Evolutionary conservation across 768 basidiomycete species (phyloP).

Genomic region (Boletus fagicola): DNA sequence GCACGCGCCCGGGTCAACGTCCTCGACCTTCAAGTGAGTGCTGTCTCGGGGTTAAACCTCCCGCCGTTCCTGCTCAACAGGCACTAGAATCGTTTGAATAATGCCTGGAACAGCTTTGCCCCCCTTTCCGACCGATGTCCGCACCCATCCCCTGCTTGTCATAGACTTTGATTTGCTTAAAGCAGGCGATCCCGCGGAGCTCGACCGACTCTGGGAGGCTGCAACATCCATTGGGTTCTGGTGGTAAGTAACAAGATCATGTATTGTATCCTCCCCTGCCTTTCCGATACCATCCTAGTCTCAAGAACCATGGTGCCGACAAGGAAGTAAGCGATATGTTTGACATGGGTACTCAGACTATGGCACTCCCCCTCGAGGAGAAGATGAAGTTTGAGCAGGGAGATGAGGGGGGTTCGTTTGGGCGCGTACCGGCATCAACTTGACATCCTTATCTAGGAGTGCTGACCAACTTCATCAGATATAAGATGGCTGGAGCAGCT

Average conservation of each 20-base stretch:
- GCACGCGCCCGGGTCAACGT: no score
- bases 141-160: conserved; percentile 44
- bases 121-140: conserved; percentile 45
- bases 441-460: neutral
- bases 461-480: conserved; percentile 29
- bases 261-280: neutral
- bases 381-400: conserved; percentile 45
- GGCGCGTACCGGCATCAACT: conserved; percentile 18
- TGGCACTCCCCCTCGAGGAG: conserved; percentile 41
- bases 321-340: conserved; percentile 40
- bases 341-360: conserved; percentile 40
- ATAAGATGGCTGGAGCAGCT: conserved; percentile 62
- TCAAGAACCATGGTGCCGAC: conserved; percentile 45
- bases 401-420: conserved; percentile 41
- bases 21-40: neutral
- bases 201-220: conserved; percentile 45
- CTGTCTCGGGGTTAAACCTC: no score
- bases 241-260: conserved; percentile 40
- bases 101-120: conserved; percentile 37
- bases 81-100: neutral
- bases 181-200: conserved; percentile 35
- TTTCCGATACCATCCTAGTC: conserved; percentile 20
- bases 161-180: conserved; percentile 43
- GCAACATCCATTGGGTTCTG: conserved; percentile 52
- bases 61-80: neutral